Base-by-base conservation (phyloP, 805 yeast genomes). In the Yarrowia sp. region DNA sequence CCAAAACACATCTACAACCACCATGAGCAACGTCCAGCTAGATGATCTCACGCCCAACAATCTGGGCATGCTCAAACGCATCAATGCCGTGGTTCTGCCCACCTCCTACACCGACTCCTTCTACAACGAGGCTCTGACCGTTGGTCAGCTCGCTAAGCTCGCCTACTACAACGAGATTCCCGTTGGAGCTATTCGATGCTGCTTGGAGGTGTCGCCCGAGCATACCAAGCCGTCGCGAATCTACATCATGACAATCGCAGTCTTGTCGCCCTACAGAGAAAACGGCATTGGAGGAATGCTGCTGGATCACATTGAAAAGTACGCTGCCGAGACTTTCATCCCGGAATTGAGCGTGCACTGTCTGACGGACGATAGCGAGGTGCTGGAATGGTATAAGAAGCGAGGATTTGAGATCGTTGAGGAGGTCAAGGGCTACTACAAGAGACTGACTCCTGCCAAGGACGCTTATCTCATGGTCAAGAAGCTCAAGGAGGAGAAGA, bases 111-210 rank as follows among this genome's bases (percentile, higher is more conserved):
- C 84, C 0, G 83, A 82, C 0, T 68, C 75, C 2, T 86, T 87
- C 81, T 85, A 86, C 68, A 69, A 78, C 35, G 80, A 80, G 22
- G 76, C 84, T 13, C 73, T 81, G 31, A 76, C 79, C 1, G 71
- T 79, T 1, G 84, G 79, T 28, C 86, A 84, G 33, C 76, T 87
- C 38, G 80, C 81, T 38, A 81, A 86, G 71, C 76, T 86, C 65
- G 89, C 87, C 0, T 89, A 80, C 75, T 88, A 81, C 74, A 83
- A 87, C 57, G 96, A 88, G 71, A 83, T 89, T 6, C 91, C 96
- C 8, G 93, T 91, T 4, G 97, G 95, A 14, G 87, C 86, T 4
- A 77, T 91, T 57, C 85, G 86, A 67, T 87, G 88, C 65, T 60
- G 66, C 4, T 62, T 71, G 33, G 72, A 71, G 78, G 68, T 75